phyloP scores from a whole-genome alignment of 2,329 filamentous ascomycete species.

The Pyricularia pennisetigena region DNA sequence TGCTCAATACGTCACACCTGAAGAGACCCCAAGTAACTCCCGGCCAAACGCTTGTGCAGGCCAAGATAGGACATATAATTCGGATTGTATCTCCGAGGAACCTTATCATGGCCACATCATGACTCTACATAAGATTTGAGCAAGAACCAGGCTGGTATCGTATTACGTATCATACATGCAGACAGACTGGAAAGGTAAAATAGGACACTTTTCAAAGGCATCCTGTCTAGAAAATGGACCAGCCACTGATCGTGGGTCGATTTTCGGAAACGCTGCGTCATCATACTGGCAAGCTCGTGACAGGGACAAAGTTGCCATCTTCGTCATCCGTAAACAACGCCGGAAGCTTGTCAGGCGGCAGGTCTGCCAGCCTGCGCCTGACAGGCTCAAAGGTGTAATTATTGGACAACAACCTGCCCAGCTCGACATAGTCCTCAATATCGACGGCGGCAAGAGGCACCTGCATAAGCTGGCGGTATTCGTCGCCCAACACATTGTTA shows the following conservation, averaged over 20 bases:
- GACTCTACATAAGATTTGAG: too few relatives aligned
- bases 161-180: background rate
- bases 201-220: background rate
- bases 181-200: background rate
- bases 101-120: too few relatives aligned
- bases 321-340: slow-evolving; percentile 10
- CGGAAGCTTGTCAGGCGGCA: background rate
- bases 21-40: too few relatives aligned
- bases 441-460: slow-evolving; percentile 29
- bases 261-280: background rate
- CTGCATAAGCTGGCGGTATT: slow-evolving; percentile 28
- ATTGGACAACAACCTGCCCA: slow-evolving; percentile 32
- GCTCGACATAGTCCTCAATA: slow-evolving; percentile 20
- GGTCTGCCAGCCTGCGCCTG: background rate
- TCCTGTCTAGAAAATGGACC: background rate
- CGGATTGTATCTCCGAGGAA: too few relatives aligned
- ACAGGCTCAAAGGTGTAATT: slow-evolving; percentile 30
- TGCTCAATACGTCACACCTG: too few relatives aligned
- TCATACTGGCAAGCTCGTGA: background rate
- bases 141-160: background rate
- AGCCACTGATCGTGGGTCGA: background rate
- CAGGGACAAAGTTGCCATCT: background rate
- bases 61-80: too few relatives aligned
- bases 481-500: slow-evolving; percentile 19
- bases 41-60: too few relatives aligned